Evolutionary conservation across 768 basidiomycete genomes (phyloP), one percentile per base, ranked within the genome.

Genomic region (Boletus insuetus): DNA sequence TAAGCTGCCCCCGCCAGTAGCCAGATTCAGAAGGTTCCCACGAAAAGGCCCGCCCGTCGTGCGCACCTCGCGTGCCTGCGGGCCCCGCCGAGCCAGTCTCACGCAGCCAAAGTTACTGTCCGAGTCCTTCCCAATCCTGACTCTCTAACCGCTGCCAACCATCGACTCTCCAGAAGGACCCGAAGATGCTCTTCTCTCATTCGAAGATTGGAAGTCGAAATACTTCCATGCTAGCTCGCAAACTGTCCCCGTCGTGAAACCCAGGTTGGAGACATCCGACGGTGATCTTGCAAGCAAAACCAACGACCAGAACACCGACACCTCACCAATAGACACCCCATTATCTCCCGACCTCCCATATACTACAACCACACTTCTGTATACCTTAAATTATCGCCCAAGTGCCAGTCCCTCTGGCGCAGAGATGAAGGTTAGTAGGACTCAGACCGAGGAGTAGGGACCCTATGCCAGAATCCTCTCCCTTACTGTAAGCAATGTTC

Each of bases 171-270:
- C 74, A 38, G 79, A 82, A 41, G 73, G 74, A 8, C 72, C 78
- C 5, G 85, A 85, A 48, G 83, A 85, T 49, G 71, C 86, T 6
- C 72, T 93, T 20, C 79, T 91, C 20, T 89, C 89, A 0, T 94
- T 94, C 64, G 88, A 93, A 63, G 91, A 93, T 60, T 94, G 91
- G 91, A 91, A 91, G 64, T 82, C 82, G 32, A 89, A 82, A 60
- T 87, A 86, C 54, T 64, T 75, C 45, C 76, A 81, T 57, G 67
- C 64, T 13, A 64, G 69, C n/a, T 65, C 69, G 20, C 67, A 68
- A 48, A 60, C 22, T 62, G 67, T 64, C n/a, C 67, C 67, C 38
- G 13, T 24, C 22, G 4, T 46, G 8, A 56, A 42, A 26, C 19
- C 46, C 19, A 46, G 44, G 32, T 37, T n/a, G 41, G 61, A 67